Conservation (phyloP, 805 yeast genomes). For the Komagataella pseudopastoris region DNA sequence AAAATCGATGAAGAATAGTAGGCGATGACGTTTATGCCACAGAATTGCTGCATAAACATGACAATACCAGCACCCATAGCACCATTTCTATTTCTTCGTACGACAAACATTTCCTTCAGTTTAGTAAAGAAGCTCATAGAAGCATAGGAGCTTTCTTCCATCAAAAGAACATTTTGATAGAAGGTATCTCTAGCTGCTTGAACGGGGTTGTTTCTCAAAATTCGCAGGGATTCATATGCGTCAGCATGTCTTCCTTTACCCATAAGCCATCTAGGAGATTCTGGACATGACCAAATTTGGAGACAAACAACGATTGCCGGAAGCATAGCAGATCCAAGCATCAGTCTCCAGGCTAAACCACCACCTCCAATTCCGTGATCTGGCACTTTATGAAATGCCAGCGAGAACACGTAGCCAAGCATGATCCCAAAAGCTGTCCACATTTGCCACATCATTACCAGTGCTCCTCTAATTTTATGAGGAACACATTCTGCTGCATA, state of each 20-base stretch:
- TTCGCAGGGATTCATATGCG: conserved; percentile 36
- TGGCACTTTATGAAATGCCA: conserved; percentile 48
- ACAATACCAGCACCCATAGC: conserved; percentile 68
- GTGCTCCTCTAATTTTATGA: conserved; percentile 46
- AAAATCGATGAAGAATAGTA: conserved; percentile 75
- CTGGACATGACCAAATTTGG: conserved; percentile 60
- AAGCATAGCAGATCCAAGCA: conserved; percentile 54
- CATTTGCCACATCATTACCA: conserved; percentile 66
- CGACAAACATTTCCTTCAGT: conserved; percentile 44
- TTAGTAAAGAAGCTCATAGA: conserved; percentile 31
- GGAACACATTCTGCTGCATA: conserved; percentile 59
- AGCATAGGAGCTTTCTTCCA: conserved; percentile 41
- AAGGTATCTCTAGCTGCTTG: conserved; percentile 62
- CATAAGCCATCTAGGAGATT: conserved; percentile 70
- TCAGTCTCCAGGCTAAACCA: conserved; percentile 57
- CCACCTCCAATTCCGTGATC: conserved; percentile 24
- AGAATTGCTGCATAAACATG: conserved; percentile 85
- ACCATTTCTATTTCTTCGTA: conserved; percentile 77
- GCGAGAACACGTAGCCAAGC: conserved; percentile 53
- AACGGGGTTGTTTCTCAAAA: conserved; percentile 35
- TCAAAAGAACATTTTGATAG: conserved; percentile 50
- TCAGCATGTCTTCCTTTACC: conserved; percentile 52
- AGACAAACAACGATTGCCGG: conserved; percentile 48
- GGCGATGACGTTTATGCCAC: conserved; percentile 83
- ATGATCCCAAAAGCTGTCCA: conserved; percentile 67